Evolutionary conservation across 305 asterid genomes (phyloP).

Genomic region (Fraxinus paxiana): DNA sequence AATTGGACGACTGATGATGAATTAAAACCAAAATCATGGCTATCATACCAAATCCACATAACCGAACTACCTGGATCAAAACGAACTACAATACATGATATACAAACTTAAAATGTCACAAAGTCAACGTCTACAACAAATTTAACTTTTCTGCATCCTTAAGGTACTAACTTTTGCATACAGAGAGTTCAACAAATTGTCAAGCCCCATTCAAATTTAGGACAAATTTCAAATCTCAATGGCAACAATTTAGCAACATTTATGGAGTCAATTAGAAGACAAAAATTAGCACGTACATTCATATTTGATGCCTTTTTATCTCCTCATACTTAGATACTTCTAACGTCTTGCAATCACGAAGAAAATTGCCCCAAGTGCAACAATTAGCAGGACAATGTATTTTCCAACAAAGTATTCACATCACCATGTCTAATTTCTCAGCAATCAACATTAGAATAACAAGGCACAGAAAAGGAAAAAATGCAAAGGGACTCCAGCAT

Average conservation of each 20-base stretch:
- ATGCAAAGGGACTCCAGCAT: not conserved
- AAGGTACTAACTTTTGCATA: not conserved
- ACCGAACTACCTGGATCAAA: not conserved
- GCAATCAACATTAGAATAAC: not conserved
- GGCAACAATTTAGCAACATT: not conserved
- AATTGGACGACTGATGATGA: not conserved
- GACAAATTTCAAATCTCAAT: not conserved
- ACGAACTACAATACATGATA: not conserved
- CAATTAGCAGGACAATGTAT: not conserved
- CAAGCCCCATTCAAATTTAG: not conserved
- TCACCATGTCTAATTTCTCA: not conserved
- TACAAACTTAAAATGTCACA: not conserved
- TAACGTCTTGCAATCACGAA: not conserved
- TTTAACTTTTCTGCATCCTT: not conserved
- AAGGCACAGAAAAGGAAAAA: not conserved
- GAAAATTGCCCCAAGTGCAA: not conserved
- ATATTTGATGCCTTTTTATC: no score
- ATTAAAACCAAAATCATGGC: not conserved
- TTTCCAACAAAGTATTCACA: not conserved
- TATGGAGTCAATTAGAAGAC: not conserved
- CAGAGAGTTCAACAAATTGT: not conserved
- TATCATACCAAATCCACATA: not conserved
- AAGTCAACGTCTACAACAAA: not conserved
- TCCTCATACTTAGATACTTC: not conserved
- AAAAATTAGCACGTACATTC: not conserved